Base-by-base conservation (phyloP, 306 rosid genomes). In the Vigna reflexopilosa region DNA sequence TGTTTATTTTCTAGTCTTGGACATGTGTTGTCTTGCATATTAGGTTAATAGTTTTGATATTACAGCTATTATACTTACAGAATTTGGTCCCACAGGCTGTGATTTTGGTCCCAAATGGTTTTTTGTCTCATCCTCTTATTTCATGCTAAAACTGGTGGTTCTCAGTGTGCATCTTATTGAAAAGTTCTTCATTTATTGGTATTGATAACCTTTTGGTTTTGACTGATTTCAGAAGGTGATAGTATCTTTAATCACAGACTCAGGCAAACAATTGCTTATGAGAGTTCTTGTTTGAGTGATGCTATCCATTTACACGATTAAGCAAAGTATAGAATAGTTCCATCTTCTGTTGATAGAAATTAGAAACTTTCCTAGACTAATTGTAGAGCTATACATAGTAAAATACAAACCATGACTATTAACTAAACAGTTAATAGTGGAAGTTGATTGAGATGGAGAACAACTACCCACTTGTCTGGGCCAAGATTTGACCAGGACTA, bases 401-500 rank as follows among this genome's bases (percentile, higher is more conserved):
- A 34, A 32, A 63, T 66, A 80, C 66, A 6, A 11, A 19, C 20
- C 22, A 58, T 4, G 42, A 51, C 56, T 51, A 52, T 52, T 52
- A 52, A 56, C 54, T 3, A 20, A 44, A 47, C 9, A 55, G 32
- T 48, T 62, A 62, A 34, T 64, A 11, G 26, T n/a, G 38, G 73
- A 77, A 66, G 67, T 9, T 40, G 62, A 69, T 17, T 68, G 50
- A 67, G 68, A 77, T 36, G 49, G 64, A 66, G 56, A 38, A 65
- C 72, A 75, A 50, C 42, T 49, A 4, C 63, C 22, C 10, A 52
- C 32, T 52, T n/a, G 20, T 16, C n/a, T 19, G 42, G 30, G 22
- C 40, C 66, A 75, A 40, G 71, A 57, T 69, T 45, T 63, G 82
- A 77, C 20, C 73, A 65, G 48, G 92, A 88, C 87, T 62, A 30